These are phyloP conservation scores for Rhodotorula diobovata DNA, from an alignment of 768 basidiomycete genomes.

Conservation along the genomic window DNA sequence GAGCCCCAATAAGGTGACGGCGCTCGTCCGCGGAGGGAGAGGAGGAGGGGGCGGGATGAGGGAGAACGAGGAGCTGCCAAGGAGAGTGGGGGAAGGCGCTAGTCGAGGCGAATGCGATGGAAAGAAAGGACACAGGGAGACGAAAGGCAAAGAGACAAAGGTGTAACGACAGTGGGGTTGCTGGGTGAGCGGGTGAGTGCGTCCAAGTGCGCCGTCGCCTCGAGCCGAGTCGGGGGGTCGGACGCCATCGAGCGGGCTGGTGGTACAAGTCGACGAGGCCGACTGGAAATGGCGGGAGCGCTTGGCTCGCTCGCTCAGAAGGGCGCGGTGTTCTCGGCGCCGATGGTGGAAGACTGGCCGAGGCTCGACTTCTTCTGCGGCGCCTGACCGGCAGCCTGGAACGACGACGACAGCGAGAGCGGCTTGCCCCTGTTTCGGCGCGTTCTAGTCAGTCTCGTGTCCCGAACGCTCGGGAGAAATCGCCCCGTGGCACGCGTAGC, in stretches of 20 bases:
- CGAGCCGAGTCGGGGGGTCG: too few species aligned
- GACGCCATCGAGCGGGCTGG: too few species aligned
- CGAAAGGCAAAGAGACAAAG: background rate
- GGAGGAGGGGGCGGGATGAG: background rate
- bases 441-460: too few species aligned
- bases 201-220: too few species aligned
- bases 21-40: background rate
- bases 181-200: background rate
- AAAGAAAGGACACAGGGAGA: too few species aligned
- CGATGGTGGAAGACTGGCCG: constrained; percentile 14
- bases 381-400: constrained; percentile 25
- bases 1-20: background rate
- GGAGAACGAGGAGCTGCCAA: background rate
- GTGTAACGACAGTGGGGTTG: constrained; percentile 1
- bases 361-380: constrained; percentile 22
- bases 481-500: too few species aligned
- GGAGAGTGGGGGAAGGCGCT: background rate
- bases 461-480: too few species aligned
- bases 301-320: constrained; percentile 1
- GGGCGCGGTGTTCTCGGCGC: constrained; percentile 25
- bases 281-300: background rate
- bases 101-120: background rate
- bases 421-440: constrained; percentile 43
- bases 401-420: constrained; percentile 42
- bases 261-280: background rate